phyloP scores from a whole-genome alignment of 148 eudicot species.

The Camellia sinensis region DNA sequence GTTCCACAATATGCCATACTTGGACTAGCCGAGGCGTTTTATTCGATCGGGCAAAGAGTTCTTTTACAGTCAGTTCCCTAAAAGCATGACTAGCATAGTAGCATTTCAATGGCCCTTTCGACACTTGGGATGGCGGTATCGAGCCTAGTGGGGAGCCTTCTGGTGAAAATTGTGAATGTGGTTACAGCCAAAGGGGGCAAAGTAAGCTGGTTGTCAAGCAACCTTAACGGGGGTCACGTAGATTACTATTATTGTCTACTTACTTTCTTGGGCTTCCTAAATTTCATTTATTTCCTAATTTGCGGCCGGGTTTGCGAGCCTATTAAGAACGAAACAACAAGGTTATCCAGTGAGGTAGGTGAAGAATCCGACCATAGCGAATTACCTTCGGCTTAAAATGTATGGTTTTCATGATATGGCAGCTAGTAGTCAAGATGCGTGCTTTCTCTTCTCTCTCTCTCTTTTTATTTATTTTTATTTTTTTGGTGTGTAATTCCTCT shows the following conservation, averaged over 20 bases:
- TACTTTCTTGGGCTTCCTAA: constrained; percentile 15
- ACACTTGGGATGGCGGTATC: constrained; percentile 17
- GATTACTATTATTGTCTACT: constrained; percentile 28
- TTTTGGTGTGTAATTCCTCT: no score
- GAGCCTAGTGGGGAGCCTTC: constrained; percentile 20
- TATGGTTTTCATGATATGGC: not conserved
- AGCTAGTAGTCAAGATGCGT: not conserved
- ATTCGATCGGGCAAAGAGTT: constrained; percentile 29
- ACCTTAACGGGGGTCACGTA: constrained; percentile 27
- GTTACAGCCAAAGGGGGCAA: constrained; percentile 18
- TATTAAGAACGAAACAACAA: not conserved
- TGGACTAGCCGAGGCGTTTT: constrained; percentile 36
- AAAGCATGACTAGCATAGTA: constrained; percentile 30
- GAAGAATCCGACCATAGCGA: constrained; percentile 4
- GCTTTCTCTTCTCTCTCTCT: not conserved
- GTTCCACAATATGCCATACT: constrained; percentile 34
- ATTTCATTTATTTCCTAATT: constrained; percentile 17
- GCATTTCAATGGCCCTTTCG: constrained; percentile 20
- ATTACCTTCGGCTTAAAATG: not conserved
- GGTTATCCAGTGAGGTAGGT: not conserved
- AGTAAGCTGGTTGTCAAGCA: constrained; percentile 27
- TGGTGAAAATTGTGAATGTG: constrained; percentile 17
- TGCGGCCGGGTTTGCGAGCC: constrained; percentile 20
- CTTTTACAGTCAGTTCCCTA: constrained; percentile 26
- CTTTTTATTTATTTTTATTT: no score